Conservation (phyloP, 768 basidiomycete species). For the Cytidiella melzeri region DNA sequence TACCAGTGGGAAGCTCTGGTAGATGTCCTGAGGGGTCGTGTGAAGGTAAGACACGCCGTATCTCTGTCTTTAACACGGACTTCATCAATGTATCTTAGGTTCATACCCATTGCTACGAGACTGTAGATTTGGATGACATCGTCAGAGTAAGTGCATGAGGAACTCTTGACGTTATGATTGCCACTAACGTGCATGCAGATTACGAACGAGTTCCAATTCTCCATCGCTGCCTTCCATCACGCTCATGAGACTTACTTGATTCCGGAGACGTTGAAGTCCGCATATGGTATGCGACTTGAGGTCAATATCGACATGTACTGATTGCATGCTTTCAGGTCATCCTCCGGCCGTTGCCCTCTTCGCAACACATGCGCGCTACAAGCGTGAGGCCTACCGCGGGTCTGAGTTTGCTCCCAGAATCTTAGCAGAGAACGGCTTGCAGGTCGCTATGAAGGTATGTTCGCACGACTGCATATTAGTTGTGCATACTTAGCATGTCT, state of each 20-base stretch:
- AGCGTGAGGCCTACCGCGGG: slow-evolving; percentile 58
- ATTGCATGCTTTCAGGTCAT: slow-evolving; percentile 27
- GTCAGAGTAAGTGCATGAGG: slow-evolving; percentile 23
- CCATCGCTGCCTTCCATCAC: slow-evolving; percentile 77
- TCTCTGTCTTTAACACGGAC: background rate
- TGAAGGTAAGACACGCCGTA: slow-evolving; percentile 43
- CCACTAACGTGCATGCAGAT: slow-evolving; percentile 37
- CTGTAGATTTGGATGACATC: slow-evolving; percentile 54
- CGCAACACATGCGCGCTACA: slow-evolving; percentile 68
- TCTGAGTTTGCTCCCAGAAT: slow-evolving; percentile 61
- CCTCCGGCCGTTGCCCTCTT: slow-evolving; percentile 77
- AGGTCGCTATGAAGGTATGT: slow-evolving; percentile 55
- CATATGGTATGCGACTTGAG: slow-evolving; percentile 32
- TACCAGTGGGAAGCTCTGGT: slow-evolving; percentile 77
- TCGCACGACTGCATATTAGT: background rate
- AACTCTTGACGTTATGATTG: background rate
- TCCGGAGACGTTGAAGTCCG: slow-evolving; percentile 70
- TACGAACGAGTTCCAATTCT: slow-evolving; percentile 86
- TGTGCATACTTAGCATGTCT: background rate
- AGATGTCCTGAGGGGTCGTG: slow-evolving; percentile 71
- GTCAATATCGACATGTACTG: background rate
- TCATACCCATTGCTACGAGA: slow-evolving; percentile 56
- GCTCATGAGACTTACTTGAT: slow-evolving; percentile 91
- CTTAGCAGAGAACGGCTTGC: slow-evolving; percentile 48
- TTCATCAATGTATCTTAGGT: slow-evolving; percentile 28